A percentile compares a stretch with the other conserved stretches of the same genome.
Evolutionary conservation across 2,329 filamentous ascomycete genomes (phyloP).

Genomic region (Penicillium italicum): DNA sequence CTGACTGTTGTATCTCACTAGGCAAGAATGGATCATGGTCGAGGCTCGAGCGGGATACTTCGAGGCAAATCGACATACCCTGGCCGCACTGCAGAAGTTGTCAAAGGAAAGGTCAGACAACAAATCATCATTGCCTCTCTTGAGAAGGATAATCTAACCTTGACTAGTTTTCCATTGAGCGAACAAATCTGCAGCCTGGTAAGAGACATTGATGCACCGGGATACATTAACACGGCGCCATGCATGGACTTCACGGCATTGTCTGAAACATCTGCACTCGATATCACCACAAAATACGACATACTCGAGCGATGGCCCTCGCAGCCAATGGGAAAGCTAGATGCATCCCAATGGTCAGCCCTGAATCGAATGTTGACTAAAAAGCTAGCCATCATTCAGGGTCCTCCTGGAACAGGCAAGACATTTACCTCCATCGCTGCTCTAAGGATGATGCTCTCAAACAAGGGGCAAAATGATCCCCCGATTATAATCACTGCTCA

Average conservation of each 20-base stretch:
- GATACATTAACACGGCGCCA: conserved; percentile 52
- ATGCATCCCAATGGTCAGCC: conserved; percentile 67
- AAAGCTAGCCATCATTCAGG: conserved; percentile 73
- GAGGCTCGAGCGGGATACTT: conserved; percentile 72
- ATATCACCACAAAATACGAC: conserved; percentile 43
- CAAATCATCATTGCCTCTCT: background rate
- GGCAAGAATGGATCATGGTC: conserved; percentile 70
- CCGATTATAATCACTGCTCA: conserved; percentile 79
- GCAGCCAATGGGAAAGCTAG: conserved; percentile 50
- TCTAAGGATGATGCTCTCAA: conserved; percentile 62
- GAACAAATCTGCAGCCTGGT: conserved; percentile 43
- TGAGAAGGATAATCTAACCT: conserved; percentile 1
- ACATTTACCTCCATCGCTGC: conserved; percentile 76
- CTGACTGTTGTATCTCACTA: background rate
- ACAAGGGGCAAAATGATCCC: conserved; percentile 53
- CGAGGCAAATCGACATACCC: conserved; percentile 69
- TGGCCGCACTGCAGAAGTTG: conserved; percentile 68
- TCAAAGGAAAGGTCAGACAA: conserved; percentile 49
- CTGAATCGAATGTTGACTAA: conserved; percentile 67
- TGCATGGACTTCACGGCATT: conserved; percentile 50
- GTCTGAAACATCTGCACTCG: conserved; percentile 34
- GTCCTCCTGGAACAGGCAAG: conserved; percentile 76
- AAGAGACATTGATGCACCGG: conserved; percentile 46
- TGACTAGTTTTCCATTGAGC: conserved; percentile 43
- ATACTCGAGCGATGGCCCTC: conserved; percentile 55